Evolutionary conservation across 1,139 yeast genomes (phyloP), one percentile per base, ranked within the genome.

Genomic region (Pneumocystis carinii): DNA sequence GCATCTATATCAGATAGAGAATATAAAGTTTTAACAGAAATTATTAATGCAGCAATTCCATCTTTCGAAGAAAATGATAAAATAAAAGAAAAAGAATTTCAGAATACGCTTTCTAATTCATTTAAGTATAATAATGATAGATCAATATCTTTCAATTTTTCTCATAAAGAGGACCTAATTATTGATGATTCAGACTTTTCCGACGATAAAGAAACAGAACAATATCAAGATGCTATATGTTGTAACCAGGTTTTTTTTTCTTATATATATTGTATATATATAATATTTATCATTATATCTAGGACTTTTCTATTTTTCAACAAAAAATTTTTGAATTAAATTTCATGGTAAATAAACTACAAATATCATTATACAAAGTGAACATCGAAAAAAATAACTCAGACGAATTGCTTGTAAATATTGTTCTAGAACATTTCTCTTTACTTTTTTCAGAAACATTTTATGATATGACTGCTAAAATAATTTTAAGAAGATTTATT

Each of bases 1-100:
- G 83, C 94, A 8, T 80, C 87, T 36, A 75, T 92, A 71, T 88
- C 89, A 68, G 98, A 94, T 72, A 86, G 84, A 69, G 96, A 94
- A 71, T 94, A 94, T 75, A 87, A 89, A 71, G 83, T 90, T 0
- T 77, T 92, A 70, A 85, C 92, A 90, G 83, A 84, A 64, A 77
- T 92, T 60, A 75, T 90, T 61, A 87, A 86, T 65, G 80, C 78
- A 29, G 83, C 87, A 37, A 78, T 90, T 19, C 97, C 97, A 1
- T 76, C 80, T 61, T 76, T 83, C 65, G 81, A 77, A 17, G 68
- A 68, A 59, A 73, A 68, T 27, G 5, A 29, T 5, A 24, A 29
- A 37, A 57, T 39, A 8, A 37, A 37, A 29, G 17, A 36, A 17
- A 19, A 8, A 39, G 72, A 70, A 4, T 69, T 68, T 27, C 72